Evolutionary conservation across 306 rosid genomes (phyloP).

Genomic region (Castanea crenata): DNA sequence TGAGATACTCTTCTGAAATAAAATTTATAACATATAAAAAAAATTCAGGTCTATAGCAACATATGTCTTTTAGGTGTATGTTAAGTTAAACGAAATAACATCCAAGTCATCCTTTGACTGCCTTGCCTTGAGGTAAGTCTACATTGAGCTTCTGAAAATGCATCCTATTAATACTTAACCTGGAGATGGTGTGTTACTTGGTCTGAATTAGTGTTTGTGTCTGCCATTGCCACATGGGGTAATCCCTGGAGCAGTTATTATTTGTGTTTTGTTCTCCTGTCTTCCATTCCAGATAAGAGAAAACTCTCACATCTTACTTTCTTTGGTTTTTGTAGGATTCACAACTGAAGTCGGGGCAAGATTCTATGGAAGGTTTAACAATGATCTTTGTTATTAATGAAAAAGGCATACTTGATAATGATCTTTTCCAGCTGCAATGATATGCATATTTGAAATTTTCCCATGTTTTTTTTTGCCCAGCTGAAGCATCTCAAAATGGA

Average conservation of each 20-base stretch:
- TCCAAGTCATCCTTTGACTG: neutral
- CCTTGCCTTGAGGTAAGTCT: neutral
- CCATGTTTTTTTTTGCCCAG: conserved; percentile 35
- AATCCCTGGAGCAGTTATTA: neutral
- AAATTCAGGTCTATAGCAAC: too few species aligned
- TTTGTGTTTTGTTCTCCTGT: neutral
- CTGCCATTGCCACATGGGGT: neutral
- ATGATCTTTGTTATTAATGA: neutral
- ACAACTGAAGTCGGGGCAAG: conserved; percentile 78
- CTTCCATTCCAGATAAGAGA: neutral
- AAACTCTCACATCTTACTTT: conserved; percentile 19
- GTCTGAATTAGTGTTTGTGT: neutral
- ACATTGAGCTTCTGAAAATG: neutral
- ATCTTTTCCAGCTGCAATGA: conserved; percentile 12
- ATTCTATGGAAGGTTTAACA: conserved; percentile 81
- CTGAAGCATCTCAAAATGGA: conserved; percentile 83
- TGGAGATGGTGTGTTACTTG: neutral
- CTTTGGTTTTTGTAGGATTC: conserved; percentile 59
- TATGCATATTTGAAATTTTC: conserved; percentile 16
- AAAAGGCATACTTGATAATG: neutral
- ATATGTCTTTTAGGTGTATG: neutral
- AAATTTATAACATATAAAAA: too few species aligned
- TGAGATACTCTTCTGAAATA: too few species aligned
- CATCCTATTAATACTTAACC: neutral
- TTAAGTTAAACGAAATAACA: neutral